Percentiles rank a stretch among this genome's conserved stretches.
phyloP scores from a whole-genome alignment of 2,329 filamentous ascomycete genomes.

The Venturia aucupariae region DNA sequence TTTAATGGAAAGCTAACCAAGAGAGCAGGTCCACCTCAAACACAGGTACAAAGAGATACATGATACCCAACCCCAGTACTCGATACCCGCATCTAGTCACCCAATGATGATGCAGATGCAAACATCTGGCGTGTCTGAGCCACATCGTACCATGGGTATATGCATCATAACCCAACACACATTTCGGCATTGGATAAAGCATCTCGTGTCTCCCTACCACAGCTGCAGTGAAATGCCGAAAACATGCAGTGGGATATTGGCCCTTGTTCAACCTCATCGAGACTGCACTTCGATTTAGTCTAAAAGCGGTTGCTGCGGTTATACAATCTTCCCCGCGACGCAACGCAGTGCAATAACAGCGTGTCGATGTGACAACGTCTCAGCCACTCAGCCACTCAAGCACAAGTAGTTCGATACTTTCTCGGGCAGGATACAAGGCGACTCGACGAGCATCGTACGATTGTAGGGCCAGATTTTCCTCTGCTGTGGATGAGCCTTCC shows the following conservation, averaged over 20 bases:
- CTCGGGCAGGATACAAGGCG: no score
- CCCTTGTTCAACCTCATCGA: not conserved
- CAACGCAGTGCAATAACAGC: conserved; percentile 3
- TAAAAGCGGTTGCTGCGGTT: not conserved
- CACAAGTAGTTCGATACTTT: not conserved
- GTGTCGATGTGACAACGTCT: not conserved
- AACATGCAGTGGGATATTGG: not conserved
- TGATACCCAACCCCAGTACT: not conserved
- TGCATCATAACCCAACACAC: not conserved
- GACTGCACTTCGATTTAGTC: not conserved
- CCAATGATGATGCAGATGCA: not conserved
- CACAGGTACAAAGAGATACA: not conserved
- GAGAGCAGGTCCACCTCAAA: not conserved
- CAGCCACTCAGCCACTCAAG: conserved; percentile 1
- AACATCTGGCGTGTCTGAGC: not conserved
- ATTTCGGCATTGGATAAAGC: not conserved
- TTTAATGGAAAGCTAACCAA: not conserved
- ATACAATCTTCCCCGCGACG: not conserved
- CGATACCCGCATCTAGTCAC: not conserved
- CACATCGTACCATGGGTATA: not conserved
- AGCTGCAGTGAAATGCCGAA: not conserved
- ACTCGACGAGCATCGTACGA: not conserved
- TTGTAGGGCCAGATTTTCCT: not conserved
- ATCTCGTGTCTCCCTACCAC: not conserved
- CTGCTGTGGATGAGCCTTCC: not conserved